Evolutionary conservation across 2,329 filamentous ascomycete genomes (phyloP).

Genomic region (Scleromitrula shiraiana): DNA sequence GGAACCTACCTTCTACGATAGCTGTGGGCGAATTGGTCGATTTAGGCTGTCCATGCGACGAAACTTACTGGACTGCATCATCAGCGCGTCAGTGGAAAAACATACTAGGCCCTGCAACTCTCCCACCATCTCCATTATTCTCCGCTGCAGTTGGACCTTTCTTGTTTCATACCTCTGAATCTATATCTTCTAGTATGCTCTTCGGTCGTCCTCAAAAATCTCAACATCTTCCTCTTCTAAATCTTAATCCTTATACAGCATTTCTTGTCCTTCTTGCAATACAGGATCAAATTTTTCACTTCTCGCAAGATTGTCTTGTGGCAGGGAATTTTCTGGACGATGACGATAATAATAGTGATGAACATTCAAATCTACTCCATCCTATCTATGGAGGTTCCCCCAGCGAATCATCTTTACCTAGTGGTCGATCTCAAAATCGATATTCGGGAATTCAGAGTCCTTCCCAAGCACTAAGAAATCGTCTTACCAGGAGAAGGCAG

Average conservation of each 20-base stretch:
- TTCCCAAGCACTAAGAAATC: not conserved
- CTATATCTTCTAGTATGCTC: not conserved
- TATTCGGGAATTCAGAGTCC: not conserved
- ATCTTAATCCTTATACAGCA: conserved; percentile 21
- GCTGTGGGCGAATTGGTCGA: conserved; percentile 19
- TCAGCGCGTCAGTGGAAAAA: conserved; percentile 22
- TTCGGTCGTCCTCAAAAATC: not conserved
- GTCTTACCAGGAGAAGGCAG: not conserved
- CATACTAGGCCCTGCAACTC: conserved; percentile 16
- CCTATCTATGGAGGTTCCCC: not conserved
- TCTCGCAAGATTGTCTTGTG: conserved; percentile 17
- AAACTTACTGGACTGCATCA: conserved; percentile 21
- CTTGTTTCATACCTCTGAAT: conserved; percentile 9
- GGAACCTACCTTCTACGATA: conserved; percentile 21
- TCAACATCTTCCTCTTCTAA: conserved; percentile 11
- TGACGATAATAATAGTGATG: too few species aligned
- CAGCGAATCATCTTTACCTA: not conserved
- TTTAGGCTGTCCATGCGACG: conserved; percentile 21
- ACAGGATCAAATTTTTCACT: conserved; percentile 17
- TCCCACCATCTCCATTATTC: conserved; percentile 19
- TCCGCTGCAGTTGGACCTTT: conserved; percentile 21
- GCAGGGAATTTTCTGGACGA: conserved; percentile 16
- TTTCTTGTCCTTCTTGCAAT: conserved; percentile 21
- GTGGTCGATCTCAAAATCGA: not conserved
- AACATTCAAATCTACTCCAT: too few species aligned